Percentiles rank a stretch among this genome's conserved stretches.
phyloP scores from a whole-genome alignment of 305 asterid species.

The Coffea humblotiana region DNA sequence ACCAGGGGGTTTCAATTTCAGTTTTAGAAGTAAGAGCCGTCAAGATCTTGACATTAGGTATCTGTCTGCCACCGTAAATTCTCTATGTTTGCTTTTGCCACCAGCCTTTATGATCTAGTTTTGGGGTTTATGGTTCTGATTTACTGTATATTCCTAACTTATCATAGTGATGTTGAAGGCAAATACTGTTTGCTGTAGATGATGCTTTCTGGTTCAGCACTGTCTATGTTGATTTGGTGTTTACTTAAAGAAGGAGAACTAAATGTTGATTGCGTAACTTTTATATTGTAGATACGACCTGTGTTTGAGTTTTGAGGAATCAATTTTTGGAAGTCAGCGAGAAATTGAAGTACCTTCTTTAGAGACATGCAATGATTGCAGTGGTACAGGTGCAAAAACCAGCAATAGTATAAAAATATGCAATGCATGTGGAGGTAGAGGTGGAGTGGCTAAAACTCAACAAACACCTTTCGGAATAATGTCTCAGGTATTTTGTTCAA shows the following conservation, averaged over 20 bases:
- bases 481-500: conserved; percentile 70
- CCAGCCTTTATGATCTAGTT: neutral
- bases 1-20: conserved; percentile 56
- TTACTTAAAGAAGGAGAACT: neutral
- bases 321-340: conserved; percentile 73
- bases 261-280: conserved; percentile 9
- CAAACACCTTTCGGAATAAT: conserved; percentile 85
- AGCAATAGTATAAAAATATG: conserved; percentile 61
- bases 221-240: neutral
- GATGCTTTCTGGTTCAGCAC: neutral
- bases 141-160: neutral
- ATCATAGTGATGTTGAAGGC: neutral
- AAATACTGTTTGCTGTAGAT: neutral
- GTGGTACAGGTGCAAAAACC: conserved; percentile 89
- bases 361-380: conserved; percentile 76
- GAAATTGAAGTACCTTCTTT: conserved; percentile 62
- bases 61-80: conserved; percentile 18
- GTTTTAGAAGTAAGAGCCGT: conserved; percentile 45
- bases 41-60: conserved; percentile 87
- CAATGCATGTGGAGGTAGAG: conserved; percentile 80
- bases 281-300: conserved; percentile 61
- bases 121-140: neutral
- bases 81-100: neutral
- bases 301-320: conserved; percentile 76
- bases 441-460: conserved; percentile 66